These are phyloP conservation scores for Neofusicoccum parvum DNA, from an alignment of 2,329 filamentous ascomycete species.

Conservation along the genomic window DNA sequence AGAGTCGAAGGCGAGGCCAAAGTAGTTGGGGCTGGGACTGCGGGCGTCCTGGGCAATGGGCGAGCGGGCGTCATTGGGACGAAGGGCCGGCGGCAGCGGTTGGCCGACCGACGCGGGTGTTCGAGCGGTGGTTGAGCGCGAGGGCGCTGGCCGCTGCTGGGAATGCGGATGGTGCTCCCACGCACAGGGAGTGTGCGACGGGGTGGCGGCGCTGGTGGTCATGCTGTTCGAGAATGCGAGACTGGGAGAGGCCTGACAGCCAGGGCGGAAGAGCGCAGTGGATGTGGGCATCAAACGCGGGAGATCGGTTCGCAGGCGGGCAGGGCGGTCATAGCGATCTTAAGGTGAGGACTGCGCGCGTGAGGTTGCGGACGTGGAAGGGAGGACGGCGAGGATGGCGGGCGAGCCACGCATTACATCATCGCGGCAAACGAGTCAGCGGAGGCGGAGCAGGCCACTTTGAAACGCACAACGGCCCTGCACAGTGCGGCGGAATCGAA, in stretches of 20 bases:
- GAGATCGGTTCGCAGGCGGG: not conserved
- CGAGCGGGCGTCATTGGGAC: conserved; percentile 35
- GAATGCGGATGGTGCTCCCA: conserved; percentile 21
- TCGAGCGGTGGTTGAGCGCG: conserved; percentile 28
- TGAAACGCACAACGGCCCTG: conserved; percentile 13
- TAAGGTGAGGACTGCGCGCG: conserved; percentile 11
- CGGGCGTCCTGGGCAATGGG: conserved; percentile 35
- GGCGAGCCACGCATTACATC: conserved; percentile 18
- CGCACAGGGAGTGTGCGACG: conserved; percentile 19
- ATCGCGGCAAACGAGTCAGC: conserved; percentile 15
- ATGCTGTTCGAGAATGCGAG: conserved; percentile 10
- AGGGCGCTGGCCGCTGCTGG: conserved; percentile 32
- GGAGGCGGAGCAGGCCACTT: conserved; percentile 14
- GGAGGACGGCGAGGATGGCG: conserved; percentile 12
- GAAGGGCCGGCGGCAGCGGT: conserved; percentile 30
- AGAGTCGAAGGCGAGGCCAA: conserved; percentile 71
- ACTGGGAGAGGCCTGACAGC: conserved; percentile 1
- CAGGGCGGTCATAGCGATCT: conserved; percentile 12
- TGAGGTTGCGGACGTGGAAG: conserved; percentile 16
- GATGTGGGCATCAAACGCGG: conserved; percentile 13
- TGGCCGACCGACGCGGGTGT: conserved; percentile 28
- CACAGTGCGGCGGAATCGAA: conserved; percentile 9
- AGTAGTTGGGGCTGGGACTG: conserved; percentile 77
- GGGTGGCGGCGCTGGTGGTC: conserved; percentile 19
- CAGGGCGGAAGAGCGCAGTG: not conserved